Evolutionary conservation across 176 grass and related monocot genomes (phyloP).

Genomic region (Elaeis guineensis): DNA sequence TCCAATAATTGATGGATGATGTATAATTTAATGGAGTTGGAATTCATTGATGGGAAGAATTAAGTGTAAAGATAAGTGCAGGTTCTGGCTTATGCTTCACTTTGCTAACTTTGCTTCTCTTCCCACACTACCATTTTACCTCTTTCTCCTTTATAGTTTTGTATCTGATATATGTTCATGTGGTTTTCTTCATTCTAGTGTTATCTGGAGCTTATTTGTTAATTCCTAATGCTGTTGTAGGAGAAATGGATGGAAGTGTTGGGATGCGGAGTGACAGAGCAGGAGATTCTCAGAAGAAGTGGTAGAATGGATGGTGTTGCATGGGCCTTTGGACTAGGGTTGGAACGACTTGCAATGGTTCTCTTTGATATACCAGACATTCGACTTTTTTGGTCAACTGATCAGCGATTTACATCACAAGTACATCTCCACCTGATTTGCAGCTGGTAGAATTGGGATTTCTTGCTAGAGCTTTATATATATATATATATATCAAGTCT

Average conservation of each 20-base stretch:
- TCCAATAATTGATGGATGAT: too few relatives aligned
- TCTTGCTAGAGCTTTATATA: too few relatives aligned
- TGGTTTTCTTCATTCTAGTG: background rate
- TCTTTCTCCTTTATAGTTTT: background rate
- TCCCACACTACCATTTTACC: too few relatives aligned
- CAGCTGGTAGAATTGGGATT: constrained; percentile 11
- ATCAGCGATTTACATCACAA: constrained; percentile 88
- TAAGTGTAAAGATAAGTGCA: too few relatives aligned
- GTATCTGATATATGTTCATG: background rate
- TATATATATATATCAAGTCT: background rate
- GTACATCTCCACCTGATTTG: constrained; percentile 14
- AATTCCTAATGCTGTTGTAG: constrained; percentile 22
- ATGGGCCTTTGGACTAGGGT: constrained; percentile 90
- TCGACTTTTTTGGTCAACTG: constrained; percentile 81
- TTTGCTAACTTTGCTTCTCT: too few relatives aligned
- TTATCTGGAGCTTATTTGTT: constrained; percentile 3
- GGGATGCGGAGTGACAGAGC: constrained; percentile 93
- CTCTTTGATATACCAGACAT: constrained; percentile 86
- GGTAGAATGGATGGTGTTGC: constrained; percentile 72
- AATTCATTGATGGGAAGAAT: too few relatives aligned
- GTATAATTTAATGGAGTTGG: too few relatives aligned
- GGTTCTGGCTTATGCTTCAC: too few relatives aligned
- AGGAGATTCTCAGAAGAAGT: constrained; percentile 71
- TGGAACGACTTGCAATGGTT: constrained; percentile 87
- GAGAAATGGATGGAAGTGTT: constrained; percentile 96